Evolutionary conservation across 2,329 filamentous ascomycete species (phyloP).

Genomic region (Nectriaceae sp.): DNA sequence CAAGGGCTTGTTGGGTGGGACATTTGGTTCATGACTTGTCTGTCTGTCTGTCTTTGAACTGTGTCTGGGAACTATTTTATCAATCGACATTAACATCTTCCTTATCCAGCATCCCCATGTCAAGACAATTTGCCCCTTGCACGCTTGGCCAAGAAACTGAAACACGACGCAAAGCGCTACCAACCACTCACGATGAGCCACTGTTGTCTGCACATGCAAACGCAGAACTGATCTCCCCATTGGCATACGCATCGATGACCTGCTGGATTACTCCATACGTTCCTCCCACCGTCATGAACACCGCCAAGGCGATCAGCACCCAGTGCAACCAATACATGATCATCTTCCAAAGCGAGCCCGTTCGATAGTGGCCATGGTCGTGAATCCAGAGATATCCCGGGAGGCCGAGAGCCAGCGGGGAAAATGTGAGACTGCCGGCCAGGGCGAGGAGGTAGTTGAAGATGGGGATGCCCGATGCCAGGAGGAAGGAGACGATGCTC

Average conservation of each 20-base stretch:
- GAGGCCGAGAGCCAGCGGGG: constrained; percentile 36
- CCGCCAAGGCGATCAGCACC: constrained; percentile 36
- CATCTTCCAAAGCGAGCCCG: constrained; percentile 26
- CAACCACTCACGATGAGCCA: constrained; percentile 8
- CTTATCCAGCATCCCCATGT: no score
- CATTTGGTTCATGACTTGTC: no score
- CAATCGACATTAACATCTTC: no score
- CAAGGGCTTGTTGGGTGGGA: no score
- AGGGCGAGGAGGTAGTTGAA: constrained; percentile 22
- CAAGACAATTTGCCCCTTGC: no score
- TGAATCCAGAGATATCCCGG: constrained; percentile 40
- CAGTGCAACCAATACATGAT: constrained; percentile 36
- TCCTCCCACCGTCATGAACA: constrained; percentile 42
- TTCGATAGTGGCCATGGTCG: constrained; percentile 35
- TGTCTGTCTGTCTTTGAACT: no score
- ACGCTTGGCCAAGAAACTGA: no score
- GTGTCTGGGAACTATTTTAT: no score
- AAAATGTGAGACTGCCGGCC: constrained; percentile 33
- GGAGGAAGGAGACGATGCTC: constrained; percentile 32
- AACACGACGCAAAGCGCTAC: no score
- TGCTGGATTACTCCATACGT: constrained; percentile 50
- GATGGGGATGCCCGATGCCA: constrained; percentile 36
- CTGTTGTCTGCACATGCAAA: constrained; percentile 52
- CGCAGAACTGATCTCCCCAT: constrained; percentile 45
- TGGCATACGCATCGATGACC: constrained; percentile 53